These are phyloP conservation scores for Botryosphaeria dothidea DNA, from an alignment of 2,329 filamentous ascomycete genomes.

Conservation along the genomic window DNA sequence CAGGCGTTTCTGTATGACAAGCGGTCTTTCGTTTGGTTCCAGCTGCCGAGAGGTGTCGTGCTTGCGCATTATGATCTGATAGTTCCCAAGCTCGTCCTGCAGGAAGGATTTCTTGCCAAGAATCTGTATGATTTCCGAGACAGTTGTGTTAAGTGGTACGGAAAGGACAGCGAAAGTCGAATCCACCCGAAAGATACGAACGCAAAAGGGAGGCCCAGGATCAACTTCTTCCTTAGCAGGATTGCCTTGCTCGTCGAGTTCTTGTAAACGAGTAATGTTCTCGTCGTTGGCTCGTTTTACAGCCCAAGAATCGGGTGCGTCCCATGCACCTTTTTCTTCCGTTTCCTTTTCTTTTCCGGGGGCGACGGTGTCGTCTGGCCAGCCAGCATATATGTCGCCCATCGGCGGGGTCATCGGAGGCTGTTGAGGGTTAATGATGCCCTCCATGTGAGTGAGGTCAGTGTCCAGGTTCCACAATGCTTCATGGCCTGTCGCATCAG, in stretches of 20 bases:
- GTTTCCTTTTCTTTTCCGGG: constrained; percentile 24
- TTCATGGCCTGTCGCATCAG: constrained; percentile 51
- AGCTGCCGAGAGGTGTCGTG: constrained; percentile 86
- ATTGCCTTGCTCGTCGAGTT: constrained; percentile 68
- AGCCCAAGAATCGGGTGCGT: constrained; percentile 95
- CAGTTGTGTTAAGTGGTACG: constrained; percentile 78
- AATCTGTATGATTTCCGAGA: constrained; percentile 83
- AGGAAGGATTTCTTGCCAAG: constrained; percentile 93
- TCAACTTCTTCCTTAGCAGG: constrained; percentile 69
- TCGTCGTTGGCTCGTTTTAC: constrained; percentile 74
- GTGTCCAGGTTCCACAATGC: constrained; percentile 80
- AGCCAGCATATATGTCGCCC: constrained; percentile 49
- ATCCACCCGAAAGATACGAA: constrained; percentile 91
- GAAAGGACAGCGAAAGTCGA: constrained; percentile 93
- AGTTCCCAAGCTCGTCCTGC: constrained; percentile 87
- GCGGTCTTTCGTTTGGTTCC: constrained; percentile 73
- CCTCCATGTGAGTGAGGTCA: constrained; percentile 86
- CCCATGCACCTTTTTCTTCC: constrained; percentile 66
- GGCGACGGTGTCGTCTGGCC: constrained; percentile 41
- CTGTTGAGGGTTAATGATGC: constrained; percentile 69
- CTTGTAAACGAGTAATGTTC: constrained; percentile 56
- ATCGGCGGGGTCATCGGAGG: constrained; percentile 69
- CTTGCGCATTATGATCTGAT: constrained; percentile 92
- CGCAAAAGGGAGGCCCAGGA: constrained; percentile 78
- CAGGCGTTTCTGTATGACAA: constrained; percentile 88